phyloP scores from a whole-genome alignment of 176 grass and related monocot genomes.

The Avena eriantha region DNA sequence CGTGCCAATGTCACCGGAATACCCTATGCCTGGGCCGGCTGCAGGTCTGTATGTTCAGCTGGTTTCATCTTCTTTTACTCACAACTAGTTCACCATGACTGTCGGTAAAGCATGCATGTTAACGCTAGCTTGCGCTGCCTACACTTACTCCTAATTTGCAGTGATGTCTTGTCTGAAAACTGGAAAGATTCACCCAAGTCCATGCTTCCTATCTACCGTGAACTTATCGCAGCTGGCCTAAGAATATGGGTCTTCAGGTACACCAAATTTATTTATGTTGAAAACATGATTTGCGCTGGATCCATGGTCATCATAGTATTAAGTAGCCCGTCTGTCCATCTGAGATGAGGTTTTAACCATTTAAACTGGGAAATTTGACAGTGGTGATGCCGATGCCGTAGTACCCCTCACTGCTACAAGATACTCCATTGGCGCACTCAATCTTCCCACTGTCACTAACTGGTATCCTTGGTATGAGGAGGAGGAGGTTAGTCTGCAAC shows the following conservation, averaged over 20 bases:
- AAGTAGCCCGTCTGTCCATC: no score
- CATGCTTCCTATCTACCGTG: background rate
- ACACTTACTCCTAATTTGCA: background rate
- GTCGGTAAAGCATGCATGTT: no score
- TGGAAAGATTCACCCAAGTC: background rate
- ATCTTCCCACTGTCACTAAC: slow-evolving; percentile 57
- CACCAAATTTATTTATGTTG: no score
- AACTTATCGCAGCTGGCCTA: background rate
- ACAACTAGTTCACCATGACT: no score
- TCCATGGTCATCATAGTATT: no score
- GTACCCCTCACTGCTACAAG: slow-evolving; percentile 75
- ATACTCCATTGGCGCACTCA: slow-evolving; percentile 80
- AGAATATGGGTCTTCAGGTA: slow-evolving; percentile 2
- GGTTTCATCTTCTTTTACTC: no score
- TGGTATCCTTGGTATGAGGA: slow-evolving; percentile 84
- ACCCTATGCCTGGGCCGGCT: background rate
- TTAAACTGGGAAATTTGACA: slow-evolving; percentile 45
- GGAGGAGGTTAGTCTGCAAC: slow-evolving; percentile 53
- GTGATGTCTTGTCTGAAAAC: background rate
- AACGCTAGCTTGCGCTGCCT: no score
- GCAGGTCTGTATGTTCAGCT: background rate
- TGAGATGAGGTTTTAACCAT: background rate
- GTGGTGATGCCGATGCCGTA: slow-evolving; percentile 80
- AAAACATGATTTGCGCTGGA: no score
- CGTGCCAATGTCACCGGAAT: background rate